phyloP scores from a whole-genome alignment of 2,329 filamentous ascomycete genomes.

The Bimuria novae-zelandiae region DNA sequence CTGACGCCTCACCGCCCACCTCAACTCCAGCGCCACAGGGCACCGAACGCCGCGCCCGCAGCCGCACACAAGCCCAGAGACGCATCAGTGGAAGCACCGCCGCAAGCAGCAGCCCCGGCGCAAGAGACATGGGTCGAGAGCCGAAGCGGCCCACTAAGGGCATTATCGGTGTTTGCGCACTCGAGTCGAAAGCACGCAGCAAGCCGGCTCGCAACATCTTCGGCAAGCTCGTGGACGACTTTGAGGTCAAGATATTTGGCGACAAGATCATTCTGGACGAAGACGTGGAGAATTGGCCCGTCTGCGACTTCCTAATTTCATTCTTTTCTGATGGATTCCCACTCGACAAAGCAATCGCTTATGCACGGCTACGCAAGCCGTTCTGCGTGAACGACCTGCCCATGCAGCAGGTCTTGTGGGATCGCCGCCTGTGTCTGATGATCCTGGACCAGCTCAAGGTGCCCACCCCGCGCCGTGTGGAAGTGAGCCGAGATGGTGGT shows the following conservation, averaged over 20 bases:
- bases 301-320: constrained; percentile 94
- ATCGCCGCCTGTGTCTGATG: constrained; percentile 84
- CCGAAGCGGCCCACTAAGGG: constrained; percentile 55
- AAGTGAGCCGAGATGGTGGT: constrained; percentile 88
- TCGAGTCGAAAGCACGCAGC: constrained; percentile 94
- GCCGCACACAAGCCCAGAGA: constrained; percentile 64
- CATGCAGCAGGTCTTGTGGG: constrained; percentile 98
- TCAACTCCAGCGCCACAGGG: constrained; percentile 16
- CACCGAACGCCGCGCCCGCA: constrained; percentile 41
- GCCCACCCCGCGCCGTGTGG: constrained; percentile 83
- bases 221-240: constrained; percentile 89
- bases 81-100: constrained; percentile 81
- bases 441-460: constrained; percentile 89
- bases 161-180: constrained; percentile 87
- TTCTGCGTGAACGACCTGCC: constrained; percentile 97
- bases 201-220: constrained; percentile 97
- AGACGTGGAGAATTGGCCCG: constrained; percentile 93
- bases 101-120: constrained; percentile 80
- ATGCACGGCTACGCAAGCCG: constrained; percentile 88
- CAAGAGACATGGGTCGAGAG: constrained; percentile 59
- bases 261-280: constrained; percentile 99
- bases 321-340: constrained; percentile 99
- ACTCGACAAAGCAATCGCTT: constrained; percentile 94
- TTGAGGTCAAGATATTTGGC: constrained; percentile 96
- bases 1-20: constrained; percentile 10